A percentile compares a stretch with the other conserved stretches of the same genome.
These are phyloP conservation scores for Zymoseptoria crescenta DNA, from an alignment of 2,329 filamentous ascomycete genomes.

Conservation along the genomic window DNA sequence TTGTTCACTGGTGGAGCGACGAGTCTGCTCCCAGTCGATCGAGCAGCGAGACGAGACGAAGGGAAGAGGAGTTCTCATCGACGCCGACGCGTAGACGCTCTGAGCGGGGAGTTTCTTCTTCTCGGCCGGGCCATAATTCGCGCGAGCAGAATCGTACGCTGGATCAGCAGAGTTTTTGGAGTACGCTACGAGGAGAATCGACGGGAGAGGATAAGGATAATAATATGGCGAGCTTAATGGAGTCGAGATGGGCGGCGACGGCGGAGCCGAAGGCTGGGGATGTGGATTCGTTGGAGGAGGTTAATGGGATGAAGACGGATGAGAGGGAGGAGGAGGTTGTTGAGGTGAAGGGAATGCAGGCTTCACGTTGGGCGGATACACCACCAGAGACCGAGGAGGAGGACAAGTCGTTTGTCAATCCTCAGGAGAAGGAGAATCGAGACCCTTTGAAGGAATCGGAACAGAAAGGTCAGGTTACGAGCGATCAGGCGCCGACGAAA, in stretches of 20 bases:
- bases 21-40: slow-evolving; percentile 54
- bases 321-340: slow-evolving; percentile 3
- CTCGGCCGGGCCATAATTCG: slow-evolving; percentile 31
- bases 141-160: slow-evolving; percentile 40
- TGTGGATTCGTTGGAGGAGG: slow-evolving; percentile 1
- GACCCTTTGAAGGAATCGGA: background rate
- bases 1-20: slow-evolving; percentile 76
- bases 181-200: slow-evolving; percentile 34
- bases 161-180: slow-evolving; percentile 45
- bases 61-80: background rate
- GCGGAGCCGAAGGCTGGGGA: slow-evolving; percentile 13
- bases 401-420: background rate
- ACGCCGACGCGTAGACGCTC: slow-evolving; percentile 9
- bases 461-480: background rate
- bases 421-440: background rate
- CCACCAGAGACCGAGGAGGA: slow-evolving; percentile 16
- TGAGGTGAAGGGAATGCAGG: slow-evolving; percentile 18
- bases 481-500: background rate
- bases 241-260: slow-evolving; percentile 25
- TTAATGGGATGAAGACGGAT: slow-evolving; percentile 1
- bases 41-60: slow-evolving; percentile 36
- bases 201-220: slow-evolving; percentile 12
- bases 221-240: slow-evolving; percentile 27
- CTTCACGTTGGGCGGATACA: slow-evolving; percentile 24
- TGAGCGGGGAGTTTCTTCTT: background rate